Percentiles rank a stretch among this genome's conserved stretches.
phyloP scores from a whole-genome alignment of 257 asterid species.

The Knoxia roxburghii region DNA sequence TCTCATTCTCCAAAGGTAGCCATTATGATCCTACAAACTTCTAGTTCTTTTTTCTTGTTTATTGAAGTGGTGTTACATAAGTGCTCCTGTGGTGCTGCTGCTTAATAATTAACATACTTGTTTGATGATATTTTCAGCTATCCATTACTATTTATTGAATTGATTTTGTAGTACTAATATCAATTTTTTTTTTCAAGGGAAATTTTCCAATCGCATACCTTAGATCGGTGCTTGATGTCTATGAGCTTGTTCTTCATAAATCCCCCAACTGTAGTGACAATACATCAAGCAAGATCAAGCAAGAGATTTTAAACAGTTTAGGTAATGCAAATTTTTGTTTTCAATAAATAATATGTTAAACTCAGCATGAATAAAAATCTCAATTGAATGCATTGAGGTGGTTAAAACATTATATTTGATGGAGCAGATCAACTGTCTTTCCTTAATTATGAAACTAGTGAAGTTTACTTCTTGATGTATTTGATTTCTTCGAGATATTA shows the following conservation, averaged over 20 bases:
- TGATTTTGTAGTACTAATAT: background rate
- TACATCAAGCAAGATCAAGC: slow-evolving; percentile 78
- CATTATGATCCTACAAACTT: slow-evolving; percentile 4
- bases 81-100: background rate
- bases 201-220: slow-evolving; percentile 64
- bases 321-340: slow-evolving; percentile 46
- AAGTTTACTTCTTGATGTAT: background rate
- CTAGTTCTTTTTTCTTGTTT: slow-evolving; percentile 6
- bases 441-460: background rate
- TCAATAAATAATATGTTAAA: slow-evolving; percentile 9
- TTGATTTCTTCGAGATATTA: background rate
- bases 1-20: slow-evolving; percentile 90
- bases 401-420: background rate
- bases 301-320: slow-evolving; percentile 87
- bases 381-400: background rate
- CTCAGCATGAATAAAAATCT: background rate
- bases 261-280: slow-evolving; percentile 47
- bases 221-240: slow-evolving; percentile 74
- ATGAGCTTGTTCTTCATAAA: slow-evolving; percentile 71
- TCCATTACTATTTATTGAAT: background rate
- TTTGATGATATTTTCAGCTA: background rate
- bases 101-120: background rate
- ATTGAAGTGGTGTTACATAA: background rate
- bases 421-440: background rate
- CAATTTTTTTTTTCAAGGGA: slow-evolving; percentile 50